Conservation (phyloP, 306 rosid species). For the Castanea crenata region DNA sequence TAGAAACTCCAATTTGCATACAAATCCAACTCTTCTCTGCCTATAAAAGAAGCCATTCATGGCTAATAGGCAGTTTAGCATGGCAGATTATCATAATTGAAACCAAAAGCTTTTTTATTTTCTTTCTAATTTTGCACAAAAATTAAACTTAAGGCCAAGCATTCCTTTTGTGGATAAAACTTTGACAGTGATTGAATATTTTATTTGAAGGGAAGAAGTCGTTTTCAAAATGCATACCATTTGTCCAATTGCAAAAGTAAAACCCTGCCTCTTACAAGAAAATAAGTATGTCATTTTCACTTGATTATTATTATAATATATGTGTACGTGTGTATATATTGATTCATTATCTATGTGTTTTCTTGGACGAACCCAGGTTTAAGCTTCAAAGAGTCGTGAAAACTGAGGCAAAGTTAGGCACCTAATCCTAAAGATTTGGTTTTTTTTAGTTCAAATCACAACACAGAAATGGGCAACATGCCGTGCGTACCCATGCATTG, state of each 20-base stretch:
- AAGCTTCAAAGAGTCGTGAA: not conserved
- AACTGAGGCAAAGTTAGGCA: not conserved
- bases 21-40: too few relatives aligned
- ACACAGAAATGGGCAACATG: not conserved
- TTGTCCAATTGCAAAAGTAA: not conserved
- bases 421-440: too few relatives aligned
- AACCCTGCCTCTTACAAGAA: not conserved
- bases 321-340: not conserved
- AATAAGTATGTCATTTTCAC: not conserved
- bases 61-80: too few relatives aligned
- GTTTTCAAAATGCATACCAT: not conserved
- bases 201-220: not conserved
- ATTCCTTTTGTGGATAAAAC: not conserved
- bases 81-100: too few relatives aligned
- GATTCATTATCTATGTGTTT: too few relatives aligned
- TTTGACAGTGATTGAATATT: not conserved
- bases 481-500: not conserved
- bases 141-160: not conserved
- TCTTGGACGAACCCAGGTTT: too few relatives aligned
- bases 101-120: too few relatives aligned
- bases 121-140: too few relatives aligned
- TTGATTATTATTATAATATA: not conserved
- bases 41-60: too few relatives aligned
- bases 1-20: too few relatives aligned
- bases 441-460: too few relatives aligned